Percentiles rank a stretch among this genome's conserved stretches.
Evolutionary conservation across 2,329 filamentous ascomycete species (phyloP).

Genomic region (Hypoxylon sp.): DNA sequence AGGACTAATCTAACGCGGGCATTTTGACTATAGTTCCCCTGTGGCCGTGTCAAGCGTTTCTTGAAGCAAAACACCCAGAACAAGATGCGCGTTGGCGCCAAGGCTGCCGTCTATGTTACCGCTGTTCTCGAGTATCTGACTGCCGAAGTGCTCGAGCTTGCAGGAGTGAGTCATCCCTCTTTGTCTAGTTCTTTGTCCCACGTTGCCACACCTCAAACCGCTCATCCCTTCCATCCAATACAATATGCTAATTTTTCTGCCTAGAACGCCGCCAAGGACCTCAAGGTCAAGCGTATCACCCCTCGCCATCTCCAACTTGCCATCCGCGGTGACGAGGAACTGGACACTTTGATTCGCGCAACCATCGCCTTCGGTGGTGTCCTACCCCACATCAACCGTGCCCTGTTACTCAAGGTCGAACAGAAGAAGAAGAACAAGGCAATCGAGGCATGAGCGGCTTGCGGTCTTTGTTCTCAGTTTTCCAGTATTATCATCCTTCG

Average conservation of each 20-base stretch:
- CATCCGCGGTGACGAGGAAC: conserved; percentile 97
- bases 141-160: conserved; percentile 96
- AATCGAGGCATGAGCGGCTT: conserved; percentile 56
- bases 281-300: conserved; percentile 99
- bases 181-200: conserved; percentile 25
- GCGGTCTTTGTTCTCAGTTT: conserved; percentile 25
- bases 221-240: conserved; percentile 17
- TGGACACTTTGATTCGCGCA: conserved; percentile 96
- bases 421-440: conserved; percentile 90
- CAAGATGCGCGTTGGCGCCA: conserved; percentile 99
- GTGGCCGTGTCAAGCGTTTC: conserved; percentile 99
- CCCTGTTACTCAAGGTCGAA: conserved; percentile 93
- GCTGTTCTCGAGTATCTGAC: conserved; percentile 98
- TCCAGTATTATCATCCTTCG: conserved; percentile 22
- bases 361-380: conserved; percentile 99
- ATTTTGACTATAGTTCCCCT: conserved; percentile 81
- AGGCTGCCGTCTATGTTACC: conserved; percentile 98
- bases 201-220: conserved; percentile 27
- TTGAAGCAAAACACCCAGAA: conserved; percentile 99
- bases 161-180: conserved; percentile 73
- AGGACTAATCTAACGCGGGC: conserved; percentile 36
- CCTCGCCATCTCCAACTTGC: conserved; percentile 97
- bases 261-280: conserved; percentile 96
- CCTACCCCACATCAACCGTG: conserved; percentile 97
- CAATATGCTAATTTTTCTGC: conserved; percentile 39